Evolutionary conservation across 305 asterid species (phyloP), one percentile per base, ranked within the genome.

Genomic region (Rubia balearica): DNA sequence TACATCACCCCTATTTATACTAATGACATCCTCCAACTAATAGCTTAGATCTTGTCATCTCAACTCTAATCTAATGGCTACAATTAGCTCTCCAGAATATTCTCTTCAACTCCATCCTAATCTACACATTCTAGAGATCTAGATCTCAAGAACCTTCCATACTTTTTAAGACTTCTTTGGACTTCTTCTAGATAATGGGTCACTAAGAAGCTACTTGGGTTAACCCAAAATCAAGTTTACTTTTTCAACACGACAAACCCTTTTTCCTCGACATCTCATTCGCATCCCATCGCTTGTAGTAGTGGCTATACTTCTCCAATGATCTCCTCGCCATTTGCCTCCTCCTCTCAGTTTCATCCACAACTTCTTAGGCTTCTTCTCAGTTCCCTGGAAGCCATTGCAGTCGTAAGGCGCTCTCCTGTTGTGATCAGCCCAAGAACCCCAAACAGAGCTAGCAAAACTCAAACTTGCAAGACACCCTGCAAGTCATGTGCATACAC

Each of bases 251-350:
- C 2, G 16, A 36, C 27, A 38, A 1, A 0, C 48, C 68, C 68
- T 63, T 63, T 8, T 40, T 38, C 68, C 68, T 63, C 0, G 68
- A 63, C 12, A 43, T 49, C 22, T 63, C 49, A n/a, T 63, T 63
- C 0, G 68, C 68, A 40, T 48, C 68, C 68, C 68, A 63, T 63
- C 68, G 19, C 48, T 63, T 49, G 27, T 63, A 63, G 43, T 63
- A 63, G 38, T 63, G 68, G 9, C 49, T 85, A 83, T 91, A 91
- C 87, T 89, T 89, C 81, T 89, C 98, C 83, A 90, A 79, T 53
- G 94, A 89, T 76, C 85, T 87, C 78, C 90, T 88, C 21, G 96
- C 96, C 96, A 86, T 91, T 87, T 89, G 88, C 83, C 96, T 91
- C 79, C 88, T 84, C 83, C 83, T 84, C 83, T 91, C 96, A 36